Base-by-base conservation (phyloP, 2,329 filamentous ascomycete genomes). In the Microascus cirrosus region DNA sequence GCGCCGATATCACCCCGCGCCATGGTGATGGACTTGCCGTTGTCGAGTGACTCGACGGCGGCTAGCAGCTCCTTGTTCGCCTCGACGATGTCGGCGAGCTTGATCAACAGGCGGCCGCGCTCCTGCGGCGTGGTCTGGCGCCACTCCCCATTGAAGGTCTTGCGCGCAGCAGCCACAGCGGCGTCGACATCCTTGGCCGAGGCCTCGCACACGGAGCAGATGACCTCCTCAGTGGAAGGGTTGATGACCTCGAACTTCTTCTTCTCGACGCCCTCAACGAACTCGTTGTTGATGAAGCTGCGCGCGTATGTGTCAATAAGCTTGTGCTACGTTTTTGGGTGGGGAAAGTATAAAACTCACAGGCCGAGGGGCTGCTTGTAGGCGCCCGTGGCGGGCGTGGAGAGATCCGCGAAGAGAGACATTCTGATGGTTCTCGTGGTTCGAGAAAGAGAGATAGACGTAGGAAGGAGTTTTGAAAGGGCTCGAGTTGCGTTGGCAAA, bases 161-260 rank as follows among this genome's bases (percentile, higher is more conserved):
- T 87, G 71, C 92, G 88, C 63, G 92, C 92, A 57, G 90, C 91
- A 59, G 82, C 77, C 62, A 96, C 92, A 62, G 92, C 92, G 60
- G 91, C 75, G 71, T 85, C 83, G 71, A 86, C 77, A 75, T 94
- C 90, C 79, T 95, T 91, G 79, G 95, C 90, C 63, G 86, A 89
- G 69, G 86, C 92, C 76, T 95, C 91, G 70, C 83, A 77, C 65
- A 96, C 89, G 58, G 85, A 85, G 78, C 79, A 82, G 77, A 95
- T 95, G 68, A 90, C 83, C 73, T 91, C 85, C 74, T 96, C 92
- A 63, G 83, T 90, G 63, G 86, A 69, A 60, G 91, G 91, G 82
- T 95, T 95, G 80, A 94, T 86, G 72, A 91, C 88, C 75, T 96
- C 90, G 69, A 96, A 94, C 64, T 86, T 12, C 4, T 39, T 39